Evolutionary conservation across 176 grass and related monocot genomes (phyloP).

Genomic region (Chloris gayana): DNA sequence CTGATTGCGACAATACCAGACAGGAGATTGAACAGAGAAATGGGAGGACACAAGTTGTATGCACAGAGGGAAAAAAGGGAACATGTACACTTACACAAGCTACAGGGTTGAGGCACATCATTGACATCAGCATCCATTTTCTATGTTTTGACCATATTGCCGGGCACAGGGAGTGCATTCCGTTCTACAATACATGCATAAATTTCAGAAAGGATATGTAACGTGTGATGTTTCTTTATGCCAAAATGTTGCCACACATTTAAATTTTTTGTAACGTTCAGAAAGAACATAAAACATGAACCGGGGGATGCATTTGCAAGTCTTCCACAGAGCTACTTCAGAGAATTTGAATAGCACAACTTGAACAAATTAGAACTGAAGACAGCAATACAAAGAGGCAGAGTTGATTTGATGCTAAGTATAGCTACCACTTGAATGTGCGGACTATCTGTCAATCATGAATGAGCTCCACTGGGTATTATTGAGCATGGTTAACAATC

Average conservation of each 20-base stretch:
- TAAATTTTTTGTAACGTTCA: neutral
- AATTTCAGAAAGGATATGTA: constrained; percentile 4
- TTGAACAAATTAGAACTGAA: too few relatives aligned
- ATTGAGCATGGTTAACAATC: neutral
- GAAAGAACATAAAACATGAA: neutral
- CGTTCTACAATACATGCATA: constrained; percentile 48
- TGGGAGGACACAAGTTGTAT: neutral
- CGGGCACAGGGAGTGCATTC: constrained; percentile 75
- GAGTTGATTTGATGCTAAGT: neutral
- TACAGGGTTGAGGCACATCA: constrained; percentile 76
- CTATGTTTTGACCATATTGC: constrained; percentile 83
- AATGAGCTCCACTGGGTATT: neutral
- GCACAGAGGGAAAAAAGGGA: neutral
- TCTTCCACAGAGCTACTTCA: neutral
- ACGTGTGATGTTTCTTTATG: neutral
- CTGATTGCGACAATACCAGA: constrained; percentile 7
- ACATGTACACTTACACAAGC: constrained; percentile 63
- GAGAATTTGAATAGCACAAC: too few relatives aligned
- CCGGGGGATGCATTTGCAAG: neutral
- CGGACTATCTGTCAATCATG: neutral
- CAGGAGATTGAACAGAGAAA: neutral
- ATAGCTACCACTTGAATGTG: neutral
- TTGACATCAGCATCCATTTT: constrained; percentile 81
- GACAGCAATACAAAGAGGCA: neutral
- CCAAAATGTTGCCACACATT: constrained; percentile 4